These are phyloP conservation scores for Colletotrichum godetiae DNA, from an alignment of 2,329 filamentous ascomycete genomes.

Conservation along the genomic window DNA sequence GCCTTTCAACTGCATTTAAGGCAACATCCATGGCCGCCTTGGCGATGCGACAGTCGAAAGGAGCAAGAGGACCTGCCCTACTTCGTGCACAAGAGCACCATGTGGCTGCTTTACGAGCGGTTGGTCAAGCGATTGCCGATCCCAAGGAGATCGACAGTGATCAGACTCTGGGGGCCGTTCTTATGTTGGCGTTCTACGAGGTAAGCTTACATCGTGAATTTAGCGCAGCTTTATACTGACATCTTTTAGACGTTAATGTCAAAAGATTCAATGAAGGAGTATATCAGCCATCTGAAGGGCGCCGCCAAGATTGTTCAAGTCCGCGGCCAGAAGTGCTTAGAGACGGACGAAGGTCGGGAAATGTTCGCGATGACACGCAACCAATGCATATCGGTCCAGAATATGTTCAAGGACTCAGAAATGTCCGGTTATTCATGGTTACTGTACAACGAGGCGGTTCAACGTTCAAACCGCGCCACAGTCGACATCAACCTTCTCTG, in stretches of 20 bases:
- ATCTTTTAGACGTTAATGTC: constrained; percentile 28
- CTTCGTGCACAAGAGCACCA: constrained; percentile 33
- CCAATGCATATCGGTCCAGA: constrained; percentile 36
- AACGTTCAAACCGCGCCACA: constrained; percentile 27
- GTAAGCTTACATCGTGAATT: neutral
- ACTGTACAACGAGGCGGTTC: constrained; percentile 29
- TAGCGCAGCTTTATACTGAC: neutral
- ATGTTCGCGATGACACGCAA: constrained; percentile 40
- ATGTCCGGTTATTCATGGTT: constrained; percentile 36
- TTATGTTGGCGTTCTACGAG: constrained; percentile 37
- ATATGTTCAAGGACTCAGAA: constrained; percentile 33
- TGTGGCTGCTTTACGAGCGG: constrained; percentile 27
- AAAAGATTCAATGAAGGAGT: constrained; percentile 37
- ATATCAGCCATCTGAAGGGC: constrained; percentile 39
- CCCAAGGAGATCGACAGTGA: constrained; percentile 29
- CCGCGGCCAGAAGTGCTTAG: constrained; percentile 29
- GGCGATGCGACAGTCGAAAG: constrained; percentile 27
- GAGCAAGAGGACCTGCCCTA: constrained; percentile 6
- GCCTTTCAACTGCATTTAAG: constrained; percentile 30
- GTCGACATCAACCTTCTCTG: constrained; percentile 34
- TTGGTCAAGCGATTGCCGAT: constrained; percentile 29
- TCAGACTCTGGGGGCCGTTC: constrained; percentile 32
- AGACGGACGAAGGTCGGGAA: constrained; percentile 35
- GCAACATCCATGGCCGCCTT: constrained; percentile 34
- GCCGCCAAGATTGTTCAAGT: constrained; percentile 38